Evolutionary conservation across 129 eudicot genomes (phyloP), one percentile per base, ranked within the genome.

Genomic region (Artemisia tridentata): DNA sequence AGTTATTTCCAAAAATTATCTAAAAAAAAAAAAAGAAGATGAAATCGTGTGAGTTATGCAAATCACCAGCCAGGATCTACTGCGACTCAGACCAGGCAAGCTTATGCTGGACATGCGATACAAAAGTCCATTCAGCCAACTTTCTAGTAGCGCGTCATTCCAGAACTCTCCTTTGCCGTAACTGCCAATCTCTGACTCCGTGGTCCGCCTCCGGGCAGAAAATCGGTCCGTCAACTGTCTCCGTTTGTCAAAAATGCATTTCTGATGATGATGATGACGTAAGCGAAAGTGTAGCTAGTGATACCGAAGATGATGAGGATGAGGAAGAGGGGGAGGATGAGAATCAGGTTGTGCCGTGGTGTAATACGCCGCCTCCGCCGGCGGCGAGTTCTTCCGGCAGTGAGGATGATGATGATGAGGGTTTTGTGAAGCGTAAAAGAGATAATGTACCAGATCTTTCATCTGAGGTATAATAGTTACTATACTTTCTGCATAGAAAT

Each of bases 71-170:
- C 5, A 75, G 76, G 80, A 73, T 82, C n/a, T 77, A 79, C 75
- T 91, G 97, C 51, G 91, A 84, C 4, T 88, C 97, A 1, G 97
- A 91, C 75, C 81, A 78, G 45, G 97, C 95, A 3, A 74, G 80
- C 55, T 72, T 90, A 64, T 90, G 97, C 78, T 91, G 92, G 91
- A 58, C 45, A 72, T 91, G 97, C 76, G 97, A 91, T 59, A 65
- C 66, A n/a, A 82, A 78, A 53, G 95, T 91, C 63, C 97, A 91
- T 83, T 77, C 91, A 0, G 97, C 97, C 0, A 91, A 91, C 68
- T 91, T 91, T 61, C 83, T 91, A 1, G 95, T 84, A 7, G 95
- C 92, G 0, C 72, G 84, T 23, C 97, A 91, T 70, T 63, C 73
- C 7, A 58, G 97, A 67, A 69, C 15, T 63, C 79, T 88, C 14